Base-by-base conservation (phyloP, 2,329 filamentous ascomycete genomes). In the Trichoderma harzianum region DNA sequence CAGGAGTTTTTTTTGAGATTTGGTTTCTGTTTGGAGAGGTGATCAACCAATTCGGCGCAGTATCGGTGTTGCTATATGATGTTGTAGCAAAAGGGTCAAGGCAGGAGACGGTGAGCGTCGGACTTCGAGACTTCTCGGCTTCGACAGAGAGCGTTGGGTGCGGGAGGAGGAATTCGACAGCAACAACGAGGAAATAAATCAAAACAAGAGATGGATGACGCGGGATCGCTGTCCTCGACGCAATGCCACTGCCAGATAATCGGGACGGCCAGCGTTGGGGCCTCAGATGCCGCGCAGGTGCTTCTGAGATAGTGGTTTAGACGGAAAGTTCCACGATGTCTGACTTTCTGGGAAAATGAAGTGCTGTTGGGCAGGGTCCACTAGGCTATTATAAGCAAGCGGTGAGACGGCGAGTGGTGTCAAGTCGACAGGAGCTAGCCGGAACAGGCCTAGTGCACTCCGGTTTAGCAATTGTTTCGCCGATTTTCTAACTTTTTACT, bases 101-200 rank as follows among this genome's bases (percentile, higher is more conserved):
- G 32, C 26, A 60, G 21, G 57, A 47, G 51, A 71, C 53, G 69
- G 53, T 65, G 24, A 43, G 63, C 30, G 69, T 71, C 51, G 51
- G 69, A 71, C 36, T 39, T 66, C 61, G 69, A 65, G 61, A 65
- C 61, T 65, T 65, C 61, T 71, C 69, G 69, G 69, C 47, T 60
- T 71, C 61, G 61, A 65, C 62, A 53, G 69, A 16, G 60, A 26
- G 67, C 34, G 24, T 61, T 61, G 26, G 47, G 28, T 8, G 39
- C 39, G 47, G 57, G 39, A 47, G 26, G 26, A 57, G 55, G 36
- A 26, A 61, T 60, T 58, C 34, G 21, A 60, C 55, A 26, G 34
- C 12, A 12, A 61, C 30, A 58, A 51, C 36, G 7, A 21, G 14
- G 24, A n/a, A 62, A 2, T 10, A 61, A 62, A 62, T 53, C 28